Evolutionary conservation across 2,329 filamentous ascomycete genomes (phyloP).

Genomic region (Clonostachys chloroleuca): DNA sequence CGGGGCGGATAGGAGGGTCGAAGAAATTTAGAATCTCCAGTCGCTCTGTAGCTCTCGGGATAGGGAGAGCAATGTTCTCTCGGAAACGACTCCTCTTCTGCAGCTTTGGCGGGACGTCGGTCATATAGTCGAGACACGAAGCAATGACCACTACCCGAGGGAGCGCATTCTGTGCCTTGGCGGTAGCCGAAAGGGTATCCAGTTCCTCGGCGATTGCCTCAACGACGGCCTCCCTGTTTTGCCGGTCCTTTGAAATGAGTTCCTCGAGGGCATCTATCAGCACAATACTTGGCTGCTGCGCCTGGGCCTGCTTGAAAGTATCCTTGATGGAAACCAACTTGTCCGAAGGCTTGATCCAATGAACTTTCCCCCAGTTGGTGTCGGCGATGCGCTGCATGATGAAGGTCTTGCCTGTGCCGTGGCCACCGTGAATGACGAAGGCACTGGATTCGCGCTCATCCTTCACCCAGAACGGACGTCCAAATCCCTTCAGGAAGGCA

Average conservation of each 20-base stretch:
- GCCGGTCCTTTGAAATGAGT: slow-evolving; percentile 58
- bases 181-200: slow-evolving; percentile 41
- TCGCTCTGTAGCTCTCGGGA: slow-evolving; percentile 68
- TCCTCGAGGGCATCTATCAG: slow-evolving; percentile 75
- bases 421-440: slow-evolving; percentile 74
- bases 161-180: slow-evolving; percentile 25
- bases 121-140: slow-evolving; percentile 65
- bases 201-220: slow-evolving; percentile 50
- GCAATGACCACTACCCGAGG: slow-evolving; percentile 69
- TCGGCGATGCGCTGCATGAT: slow-evolving; percentile 64
- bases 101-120: slow-evolving; percentile 67
- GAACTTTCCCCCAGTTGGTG: slow-evolving; percentile 66
- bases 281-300: slow-evolving; percentile 70
- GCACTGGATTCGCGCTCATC: slow-evolving; percentile 40
- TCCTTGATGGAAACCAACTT: slow-evolving; percentile 59
- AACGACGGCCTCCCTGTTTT: slow-evolving; percentile 43
- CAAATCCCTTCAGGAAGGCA: slow-evolving; percentile 55
- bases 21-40: slow-evolving; percentile 69
- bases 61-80: slow-evolving; percentile 66
- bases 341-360: slow-evolving; percentile 51
- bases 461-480: slow-evolving; percentile 21
- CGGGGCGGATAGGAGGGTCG: slow-evolving; percentile 37
- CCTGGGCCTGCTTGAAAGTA: slow-evolving; percentile 64
- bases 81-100: slow-evolving; percentile 61
- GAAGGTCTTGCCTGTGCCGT: slow-evolving; percentile 80